Evolutionary conservation across 2,329 filamentous ascomycete species (phyloP), one percentile per base, ranked within the genome.

Genomic region (Moelleriella libera): DNA sequence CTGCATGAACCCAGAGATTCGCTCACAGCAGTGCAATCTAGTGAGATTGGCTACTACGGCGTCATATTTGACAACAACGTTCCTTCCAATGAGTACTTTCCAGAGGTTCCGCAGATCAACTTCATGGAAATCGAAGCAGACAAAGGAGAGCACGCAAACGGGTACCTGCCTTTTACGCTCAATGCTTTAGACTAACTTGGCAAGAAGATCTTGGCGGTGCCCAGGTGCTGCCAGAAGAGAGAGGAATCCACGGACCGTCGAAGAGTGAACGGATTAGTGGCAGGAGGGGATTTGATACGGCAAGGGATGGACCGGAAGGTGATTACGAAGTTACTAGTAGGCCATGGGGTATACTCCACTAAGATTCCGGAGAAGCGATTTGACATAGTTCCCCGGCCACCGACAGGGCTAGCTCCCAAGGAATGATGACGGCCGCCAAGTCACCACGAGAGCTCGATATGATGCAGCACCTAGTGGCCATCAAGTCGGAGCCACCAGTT

Each of bases 21-120:
- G 34, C 34, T 39, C 2, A 39, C 34, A 9, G 34, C 34, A 9
- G 34, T 8, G 8, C 34, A 8, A 8, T 39, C 9, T 12, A 4
- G 34, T 8, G 9, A 39, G 12, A 9, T 39, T 39, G 34, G 12
- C 34, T 39, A 39, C 34, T 67, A 68, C 48, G 59, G 64, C 31
- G 61, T 68, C 41, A 67, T 63, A 14, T 69, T 70, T 51, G 63
- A 69, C 50, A 58, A 68, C 47, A 55, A 62, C 32, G 63, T 68
- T 44, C 60, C 62, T 2, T 10, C 47, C 5, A 52, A 63, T 39
- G 60, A 70, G 45, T 34, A 37, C 30, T 53, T 65, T 50, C 66
- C 63, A n/a, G 64, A 70, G 48, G 63, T 68, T 1, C 50, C 69
- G 14, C 60, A 65, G 52, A 64, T 69, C 43, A 68, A 67, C 43